These are phyloP conservation scores for Elongisporangium senticosum DNA, from an alignment of 352 stramenopile species.

Conservation along the genomic window DNA sequence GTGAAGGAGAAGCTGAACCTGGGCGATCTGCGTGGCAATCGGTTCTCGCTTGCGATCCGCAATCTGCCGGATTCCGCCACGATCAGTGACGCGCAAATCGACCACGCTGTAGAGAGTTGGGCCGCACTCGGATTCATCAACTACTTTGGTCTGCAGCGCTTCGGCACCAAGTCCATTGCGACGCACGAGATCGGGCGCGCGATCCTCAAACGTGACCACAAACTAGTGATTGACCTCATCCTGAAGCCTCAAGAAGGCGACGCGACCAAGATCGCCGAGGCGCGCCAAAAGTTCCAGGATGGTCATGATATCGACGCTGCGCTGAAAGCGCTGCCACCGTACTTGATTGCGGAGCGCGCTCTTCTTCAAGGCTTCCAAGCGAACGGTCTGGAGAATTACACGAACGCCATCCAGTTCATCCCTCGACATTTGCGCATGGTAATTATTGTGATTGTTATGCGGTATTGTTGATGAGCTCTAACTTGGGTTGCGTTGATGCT, in stretches of 20 bases:
- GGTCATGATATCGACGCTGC: constrained; percentile 49
- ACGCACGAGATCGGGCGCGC: constrained; percentile 89
- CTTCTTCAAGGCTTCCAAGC: constrained; percentile 57
- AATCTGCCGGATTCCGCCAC: constrained; percentile 65
- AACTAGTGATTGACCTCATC: constrained; percentile 88
- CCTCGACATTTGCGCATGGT: constrained; percentile 84
- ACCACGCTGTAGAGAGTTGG: constrained; percentile 72
- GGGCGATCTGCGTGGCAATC: constrained; percentile 91
- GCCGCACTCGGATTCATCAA: constrained; percentile 93
- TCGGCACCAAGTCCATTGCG: constrained; percentile 88
- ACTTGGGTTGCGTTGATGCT: not conserved
- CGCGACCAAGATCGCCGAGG: constrained; percentile 65
- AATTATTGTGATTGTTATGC: not conserved
- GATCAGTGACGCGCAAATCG: constrained; percentile 58
- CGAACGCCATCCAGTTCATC: constrained; percentile 68
- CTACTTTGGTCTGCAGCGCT: constrained; percentile 97
- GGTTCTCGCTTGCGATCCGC: constrained; percentile 93
- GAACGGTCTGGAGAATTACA: constrained; percentile 50
- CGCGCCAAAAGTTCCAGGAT: constrained; percentile 58
- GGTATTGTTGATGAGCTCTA: not conserved
- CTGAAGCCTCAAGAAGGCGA: constrained; percentile 79
- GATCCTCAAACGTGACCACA: constrained; percentile 91
- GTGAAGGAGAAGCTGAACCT: constrained; percentile 88
- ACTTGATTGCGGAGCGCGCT: constrained; percentile 75
- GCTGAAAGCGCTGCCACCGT: constrained; percentile 61